A percentile compares a stretch with the other conserved stretches of the same genome.
These are phyloP conservation scores for Blepharisma japonicum DNA, from an alignment of 73 alveolate genomes.

Conservation along the genomic window DNA sequence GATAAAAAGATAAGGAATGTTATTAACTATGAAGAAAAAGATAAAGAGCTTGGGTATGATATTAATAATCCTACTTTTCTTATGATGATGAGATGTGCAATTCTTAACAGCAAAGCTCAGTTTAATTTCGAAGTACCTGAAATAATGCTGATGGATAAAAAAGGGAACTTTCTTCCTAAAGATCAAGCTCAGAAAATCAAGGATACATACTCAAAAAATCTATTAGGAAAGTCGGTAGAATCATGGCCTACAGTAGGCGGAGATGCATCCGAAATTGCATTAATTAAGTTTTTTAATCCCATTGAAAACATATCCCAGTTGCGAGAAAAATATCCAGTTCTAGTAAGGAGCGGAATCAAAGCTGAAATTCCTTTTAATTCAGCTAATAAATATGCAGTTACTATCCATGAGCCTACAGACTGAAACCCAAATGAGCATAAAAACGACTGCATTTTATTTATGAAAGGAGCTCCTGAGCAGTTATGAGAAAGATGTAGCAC, in stretches of 20 bases:
- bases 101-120: slow-evolving; percentile 39
- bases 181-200: neutral
- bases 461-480: slow-evolving; percentile 64
- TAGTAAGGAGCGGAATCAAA: slow-evolving; percentile 14
- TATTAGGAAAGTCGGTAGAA: neutral
- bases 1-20: slow-evolving; percentile 79
- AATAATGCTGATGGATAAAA: neutral
- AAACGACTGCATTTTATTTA: slow-evolving; percentile 36
- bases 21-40: slow-evolving; percentile 57
- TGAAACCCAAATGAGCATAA: neutral
- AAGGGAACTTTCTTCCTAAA: slow-evolving; percentile 20
- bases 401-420: slow-evolving; percentile 41
- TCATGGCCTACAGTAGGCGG: slow-evolving; percentile 67
- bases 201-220: neutral
- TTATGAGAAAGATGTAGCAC: slow-evolving; percentile 32
- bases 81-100: slow-evolving; percentile 41
- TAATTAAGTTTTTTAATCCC: slow-evolving; percentile 86
- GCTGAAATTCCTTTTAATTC: slow-evolving; percentile 57
- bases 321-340: slow-evolving; percentile 53
- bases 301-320: slow-evolving; percentile 49
- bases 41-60: slow-evolving; percentile 44
- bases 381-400: slow-evolving; percentile 45
- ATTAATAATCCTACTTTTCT: slow-evolving; percentile 35
- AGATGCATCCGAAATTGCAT: slow-evolving; percentile 92
- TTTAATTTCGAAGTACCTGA: slow-evolving; percentile 36